Conservation (phyloP, 306 rosid species). For the Prunus kanzakura region DNA sequence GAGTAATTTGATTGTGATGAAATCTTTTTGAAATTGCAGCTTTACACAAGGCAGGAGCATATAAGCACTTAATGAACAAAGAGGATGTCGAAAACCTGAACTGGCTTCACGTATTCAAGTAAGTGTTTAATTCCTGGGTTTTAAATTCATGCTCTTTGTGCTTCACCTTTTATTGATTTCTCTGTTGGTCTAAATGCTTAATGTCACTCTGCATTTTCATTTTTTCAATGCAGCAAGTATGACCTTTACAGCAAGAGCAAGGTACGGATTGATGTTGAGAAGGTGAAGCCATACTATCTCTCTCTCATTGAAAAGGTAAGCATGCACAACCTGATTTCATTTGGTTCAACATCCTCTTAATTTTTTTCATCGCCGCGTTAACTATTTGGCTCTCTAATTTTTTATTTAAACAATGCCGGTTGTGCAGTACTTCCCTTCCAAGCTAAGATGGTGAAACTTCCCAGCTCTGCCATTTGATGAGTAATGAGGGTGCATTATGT, state of each 20-base stretch:
- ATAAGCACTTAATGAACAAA: conserved; percentile 68
- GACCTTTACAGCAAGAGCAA: conserved; percentile 90
- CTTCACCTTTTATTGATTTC: neutral
- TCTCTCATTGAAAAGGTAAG: conserved; percentile 69
- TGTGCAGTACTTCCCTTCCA: conserved; percentile 76
- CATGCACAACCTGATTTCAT: neutral
- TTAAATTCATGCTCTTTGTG: neutral
- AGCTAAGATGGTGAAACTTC: conserved; percentile 64
- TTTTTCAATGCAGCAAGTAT: conserved; percentile 51
- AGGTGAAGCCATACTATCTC: conserved; percentile 76
- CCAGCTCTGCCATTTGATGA: conserved; percentile 11
- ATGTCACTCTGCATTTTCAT: neutral
- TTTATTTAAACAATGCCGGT: neutral
- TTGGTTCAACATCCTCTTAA: neutral
- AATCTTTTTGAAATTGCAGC: conserved; percentile 38
- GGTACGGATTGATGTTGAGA: conserved; percentile 52
- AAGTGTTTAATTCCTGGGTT: neutral
- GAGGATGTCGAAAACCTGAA: conserved; percentile 70
- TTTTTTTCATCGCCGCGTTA: neutral
- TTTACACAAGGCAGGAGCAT: conserved; percentile 60
- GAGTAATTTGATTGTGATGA: neutral
- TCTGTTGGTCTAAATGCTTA: neutral
- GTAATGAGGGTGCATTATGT: neutral
- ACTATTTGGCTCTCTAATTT: neutral
- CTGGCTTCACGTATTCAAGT: conserved; percentile 81